A percentile compares a stretch with the other conserved stretches of the same genome.
phyloP scores from a whole-genome alignment of 164 flowering plant genomes.

The Magnolia sinica region DNA sequence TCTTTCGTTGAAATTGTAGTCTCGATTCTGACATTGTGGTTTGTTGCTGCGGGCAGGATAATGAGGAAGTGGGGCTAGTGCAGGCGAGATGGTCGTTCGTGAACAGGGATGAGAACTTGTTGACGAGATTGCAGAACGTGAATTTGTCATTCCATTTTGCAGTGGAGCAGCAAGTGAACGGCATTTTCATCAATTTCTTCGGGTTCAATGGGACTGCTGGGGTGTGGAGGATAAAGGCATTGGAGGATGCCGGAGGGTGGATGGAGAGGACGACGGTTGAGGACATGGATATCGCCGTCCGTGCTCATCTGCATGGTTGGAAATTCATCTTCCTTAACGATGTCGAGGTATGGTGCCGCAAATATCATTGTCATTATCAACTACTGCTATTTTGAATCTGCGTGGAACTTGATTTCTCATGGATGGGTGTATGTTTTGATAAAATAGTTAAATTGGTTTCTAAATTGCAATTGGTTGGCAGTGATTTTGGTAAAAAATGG shows the following conservation, averaged over 20 bases:
- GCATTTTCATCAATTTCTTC: slow-evolving; percentile 84
- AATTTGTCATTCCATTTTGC: slow-evolving; percentile 90
- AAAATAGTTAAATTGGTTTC: not conserved
- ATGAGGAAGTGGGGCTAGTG: slow-evolving; percentile 82
- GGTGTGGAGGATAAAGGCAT: slow-evolving; percentile 93
- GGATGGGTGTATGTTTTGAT: not conserved
- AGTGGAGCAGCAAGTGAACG: slow-evolving; percentile 98
- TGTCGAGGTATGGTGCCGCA: slow-evolving; percentile 58
- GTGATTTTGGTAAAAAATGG: not conserved
- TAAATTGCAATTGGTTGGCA: not conserved
- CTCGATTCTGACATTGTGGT: not conserved
- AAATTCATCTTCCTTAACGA: slow-evolving; percentile 89
- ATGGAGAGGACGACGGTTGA: slow-evolving; percentile 97
- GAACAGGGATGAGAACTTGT: slow-evolving; percentile 88
- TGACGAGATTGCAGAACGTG: slow-evolving; percentile 83
- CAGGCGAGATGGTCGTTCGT: slow-evolving; percentile 99
- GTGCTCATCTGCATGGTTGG: slow-evolving; percentile 96
- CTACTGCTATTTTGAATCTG: not conserved
- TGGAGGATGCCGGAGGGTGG: slow-evolving; percentile 98
- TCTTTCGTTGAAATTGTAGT: not conserved
- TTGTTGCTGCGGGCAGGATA: slow-evolving; percentile 45
- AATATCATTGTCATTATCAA: not conserved
- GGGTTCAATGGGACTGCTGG: slow-evolving; percentile 99
- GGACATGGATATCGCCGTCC: slow-evolving; percentile 98
- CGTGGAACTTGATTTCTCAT: not conserved